These are phyloP conservation scores for Cladosporium phlei DNA, from an alignment of 2,329 filamentous ascomycete genomes.

Conservation along the genomic window DNA sequence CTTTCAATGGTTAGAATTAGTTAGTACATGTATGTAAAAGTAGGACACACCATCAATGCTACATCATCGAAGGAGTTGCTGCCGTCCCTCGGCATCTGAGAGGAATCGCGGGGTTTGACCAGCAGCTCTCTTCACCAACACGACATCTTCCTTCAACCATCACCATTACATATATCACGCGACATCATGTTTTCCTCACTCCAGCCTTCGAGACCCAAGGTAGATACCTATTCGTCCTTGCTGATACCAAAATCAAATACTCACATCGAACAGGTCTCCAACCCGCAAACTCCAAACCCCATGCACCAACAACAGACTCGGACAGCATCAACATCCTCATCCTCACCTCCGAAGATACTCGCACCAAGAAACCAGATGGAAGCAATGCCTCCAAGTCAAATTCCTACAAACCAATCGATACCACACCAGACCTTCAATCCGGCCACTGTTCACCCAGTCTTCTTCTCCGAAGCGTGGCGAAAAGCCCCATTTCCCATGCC, in stretches of 20 bases:
- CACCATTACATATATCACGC: neutral
- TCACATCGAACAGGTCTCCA: constrained; percentile 6
- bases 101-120: constrained; percentile 10
- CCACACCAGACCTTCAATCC: constrained; percentile 44
- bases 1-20: neutral
- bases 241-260: neutral
- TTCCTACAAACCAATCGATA: constrained; percentile 2
- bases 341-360: constrained; percentile 16
- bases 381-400: constrained; percentile 41
- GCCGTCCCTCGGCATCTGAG: constrained; percentile 4
- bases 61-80: too few species aligned
- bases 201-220: constrained; percentile 40
- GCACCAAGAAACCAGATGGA: constrained; percentile 41
- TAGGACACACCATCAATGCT: too few species aligned
- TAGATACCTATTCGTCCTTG: constrained; percentile 7
- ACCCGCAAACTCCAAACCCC: neutral
- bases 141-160: too few species aligned
- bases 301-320: constrained; percentile 15
- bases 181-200: constrained; percentile 30
- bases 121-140: neutral
- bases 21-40: neutral
- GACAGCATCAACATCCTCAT: constrained; percentile 29
- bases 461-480: constrained; percentile 63
- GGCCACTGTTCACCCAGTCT: constrained; percentile 66
- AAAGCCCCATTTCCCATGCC: constrained; percentile 48